Percentiles rank a stretch among this genome's conserved stretches.
These are phyloP conservation scores for Haplosporangium sp. DNA, from an alignment of 371 early-diverging fungal species.

Conservation along the genomic window DNA sequence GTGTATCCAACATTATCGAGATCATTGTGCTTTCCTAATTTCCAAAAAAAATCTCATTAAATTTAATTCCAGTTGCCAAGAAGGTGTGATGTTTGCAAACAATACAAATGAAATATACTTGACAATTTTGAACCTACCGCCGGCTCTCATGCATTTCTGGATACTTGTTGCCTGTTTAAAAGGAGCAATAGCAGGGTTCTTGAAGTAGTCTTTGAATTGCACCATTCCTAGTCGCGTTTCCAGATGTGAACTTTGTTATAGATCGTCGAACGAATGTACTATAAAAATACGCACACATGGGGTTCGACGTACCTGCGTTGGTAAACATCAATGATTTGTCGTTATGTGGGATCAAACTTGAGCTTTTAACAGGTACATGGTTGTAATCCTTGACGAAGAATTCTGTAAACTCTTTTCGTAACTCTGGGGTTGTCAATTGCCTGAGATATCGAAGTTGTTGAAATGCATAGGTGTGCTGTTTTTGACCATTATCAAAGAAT, in stretches of 20 bases:
- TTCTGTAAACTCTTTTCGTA: slow-evolving; percentile 50
- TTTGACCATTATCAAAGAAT: neutral
- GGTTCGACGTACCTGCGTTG: slow-evolving; percentile 69
- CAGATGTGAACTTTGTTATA: neutral
- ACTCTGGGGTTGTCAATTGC: slow-evolving; percentile 50
- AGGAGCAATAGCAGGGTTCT: slow-evolving; percentile 73
- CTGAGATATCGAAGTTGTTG: slow-evolving; percentile 32
- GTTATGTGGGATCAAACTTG: slow-evolving; percentile 75
- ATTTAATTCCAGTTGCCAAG: too few species aligned
- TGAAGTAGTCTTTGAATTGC: slow-evolving; percentile 80
- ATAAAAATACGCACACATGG: too few species aligned
- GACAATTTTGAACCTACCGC: slow-evolving; percentile 58
- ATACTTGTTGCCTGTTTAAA: slow-evolving; percentile 70
- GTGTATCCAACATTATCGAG: slow-evolving; percentile 85
- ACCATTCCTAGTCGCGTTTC: slow-evolving; percentile 70
- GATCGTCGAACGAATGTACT: neutral
- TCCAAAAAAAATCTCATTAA: neutral
- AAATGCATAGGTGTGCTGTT: neutral
- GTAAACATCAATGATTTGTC: slow-evolving; percentile 82
- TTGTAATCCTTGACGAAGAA: slow-evolving; percentile 48
- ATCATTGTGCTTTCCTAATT: slow-evolving; percentile 79
- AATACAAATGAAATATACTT: too few species aligned
- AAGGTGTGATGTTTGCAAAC: too few species aligned
- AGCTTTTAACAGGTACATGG: slow-evolving; percentile 33
- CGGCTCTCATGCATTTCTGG: slow-evolving; percentile 85